Conservation (phyloP, 2,329 filamentous ascomycete species). For the Epichloe coenophiala region DNA sequence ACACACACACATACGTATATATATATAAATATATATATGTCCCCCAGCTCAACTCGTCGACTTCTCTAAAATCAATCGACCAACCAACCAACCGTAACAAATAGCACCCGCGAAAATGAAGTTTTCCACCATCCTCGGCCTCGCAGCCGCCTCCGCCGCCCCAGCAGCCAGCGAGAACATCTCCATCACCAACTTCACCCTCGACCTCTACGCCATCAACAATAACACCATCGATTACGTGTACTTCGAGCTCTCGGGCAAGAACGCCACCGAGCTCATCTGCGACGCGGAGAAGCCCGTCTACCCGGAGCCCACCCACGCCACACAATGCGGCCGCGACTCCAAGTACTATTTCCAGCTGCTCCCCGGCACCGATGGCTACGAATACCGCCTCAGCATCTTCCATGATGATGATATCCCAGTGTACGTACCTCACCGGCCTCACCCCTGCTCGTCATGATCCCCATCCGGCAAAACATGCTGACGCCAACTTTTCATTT, state of each 20-base stretch:
- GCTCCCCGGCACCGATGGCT: conserved; percentile 3
- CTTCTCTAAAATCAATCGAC: background rate
- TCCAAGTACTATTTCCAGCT: conserved; percentile 17
- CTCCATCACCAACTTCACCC: conserved; percentile 1
- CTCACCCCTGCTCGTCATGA: background rate
- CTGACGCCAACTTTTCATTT: background rate
- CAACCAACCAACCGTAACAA: no score
- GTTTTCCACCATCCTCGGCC: background rate
- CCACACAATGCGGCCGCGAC: conserved; percentile 12
- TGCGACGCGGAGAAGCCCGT: conserved; percentile 8
- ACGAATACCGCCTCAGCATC: background rate
- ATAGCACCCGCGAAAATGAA: background rate
- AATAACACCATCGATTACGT: conserved; percentile 5
- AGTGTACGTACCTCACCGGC: conserved; percentile 7
- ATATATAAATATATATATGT: no score
- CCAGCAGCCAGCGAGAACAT: conserved; percentile 11
- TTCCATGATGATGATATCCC: background rate
- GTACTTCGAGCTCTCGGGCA: conserved; percentile 11
- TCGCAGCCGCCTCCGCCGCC: background rate
- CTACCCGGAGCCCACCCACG: conserved; percentile 10
- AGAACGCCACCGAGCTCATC: conserved; percentile 7
- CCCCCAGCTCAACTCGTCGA: no score
- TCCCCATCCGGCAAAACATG: background rate
- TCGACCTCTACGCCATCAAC: no score
- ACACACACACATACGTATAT: no score